phyloP scores from a whole-genome alignment of 257 asterid genomes.

The Capsicum rhomboideum region DNA sequence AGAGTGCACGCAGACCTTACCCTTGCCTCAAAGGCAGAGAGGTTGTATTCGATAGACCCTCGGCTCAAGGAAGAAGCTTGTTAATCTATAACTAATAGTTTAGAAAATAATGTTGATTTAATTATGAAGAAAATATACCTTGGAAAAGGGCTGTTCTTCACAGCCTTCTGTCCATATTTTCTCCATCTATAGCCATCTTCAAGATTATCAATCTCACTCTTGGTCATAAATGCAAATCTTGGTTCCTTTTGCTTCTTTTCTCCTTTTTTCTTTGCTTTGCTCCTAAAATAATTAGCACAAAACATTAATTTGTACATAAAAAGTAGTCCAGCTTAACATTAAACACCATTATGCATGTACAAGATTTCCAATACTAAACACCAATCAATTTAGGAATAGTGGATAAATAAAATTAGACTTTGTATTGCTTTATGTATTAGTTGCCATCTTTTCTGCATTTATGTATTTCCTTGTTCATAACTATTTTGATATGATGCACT shows the following conservation, averaged over 20 bases:
- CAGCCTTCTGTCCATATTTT: slow-evolving; percentile 84
- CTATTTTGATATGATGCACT: background rate
- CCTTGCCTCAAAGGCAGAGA: no score
- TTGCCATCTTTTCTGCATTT: background rate
- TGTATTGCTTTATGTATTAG: no score
- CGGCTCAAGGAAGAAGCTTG: no score
- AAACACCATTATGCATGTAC: background rate
- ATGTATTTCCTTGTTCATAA: background rate
- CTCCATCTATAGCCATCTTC: slow-evolving; percentile 94
- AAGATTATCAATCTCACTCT: slow-evolving; percentile 69
- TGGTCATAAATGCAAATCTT: slow-evolving; percentile 71
- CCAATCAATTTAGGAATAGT: background rate
- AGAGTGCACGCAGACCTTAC: no score
- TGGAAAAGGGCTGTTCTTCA: slow-evolving; percentile 79
- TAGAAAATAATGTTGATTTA: background rate
- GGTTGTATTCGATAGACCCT: no score
- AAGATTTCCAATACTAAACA: background rate
- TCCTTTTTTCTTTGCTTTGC: slow-evolving; percentile 36
- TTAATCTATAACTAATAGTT: background rate
- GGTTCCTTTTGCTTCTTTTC: slow-evolving; percentile 52
- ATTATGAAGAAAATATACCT: slow-evolving; percentile 30
- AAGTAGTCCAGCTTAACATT: background rate
- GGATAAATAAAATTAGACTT: background rate
- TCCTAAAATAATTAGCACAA: slow-evolving; percentile 11
- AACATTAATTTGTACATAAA: background rate